These are phyloP conservation scores for Orbilia blumenaviensis DNA, from an alignment of 2,329 filamentous ascomycete genomes.

Conservation along the genomic window DNA sequence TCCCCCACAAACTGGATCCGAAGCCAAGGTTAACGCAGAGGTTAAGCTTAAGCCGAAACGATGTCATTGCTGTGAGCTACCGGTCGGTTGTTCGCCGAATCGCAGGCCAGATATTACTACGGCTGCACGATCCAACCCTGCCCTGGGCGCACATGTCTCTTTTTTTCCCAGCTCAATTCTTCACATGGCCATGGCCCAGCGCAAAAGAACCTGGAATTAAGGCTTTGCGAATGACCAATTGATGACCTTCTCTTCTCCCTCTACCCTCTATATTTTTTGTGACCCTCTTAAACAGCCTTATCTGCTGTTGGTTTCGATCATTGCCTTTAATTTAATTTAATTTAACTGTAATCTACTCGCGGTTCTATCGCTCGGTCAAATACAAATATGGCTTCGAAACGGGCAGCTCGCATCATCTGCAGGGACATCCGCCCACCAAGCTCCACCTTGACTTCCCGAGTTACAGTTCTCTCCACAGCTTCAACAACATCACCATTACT, in stretches of 20 bases:
- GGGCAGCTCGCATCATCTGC: conserved; percentile 43
- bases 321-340: conserved; percentile 6
- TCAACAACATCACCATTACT: conserved; percentile 33
- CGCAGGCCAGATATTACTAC: conserved; percentile 36
- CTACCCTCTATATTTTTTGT: background rate
- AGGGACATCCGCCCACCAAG: conserved; percentile 38
- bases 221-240: background rate
- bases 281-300: too few species aligned
- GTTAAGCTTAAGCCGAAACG: conserved; percentile 22
- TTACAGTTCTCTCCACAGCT: conserved; percentile 23
- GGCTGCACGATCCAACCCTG: conserved; percentile 18
- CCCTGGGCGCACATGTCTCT: conserved; percentile 35
- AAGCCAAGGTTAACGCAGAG: conserved; percentile 22
- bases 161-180: conserved; percentile 23
- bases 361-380: too few species aligned
- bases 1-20: conserved; percentile 19
- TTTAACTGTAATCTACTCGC: too few species aligned
- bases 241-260: background rate
- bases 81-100: conserved; percentile 51
- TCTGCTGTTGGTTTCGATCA: too few species aligned
- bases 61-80: conserved; percentile 14
- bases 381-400: conserved; percentile 42
- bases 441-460: conserved; percentile 18
- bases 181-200: conserved; percentile 39
- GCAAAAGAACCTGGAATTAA: background rate